Base-by-base conservation (phyloP, 208 protist species). In the Leishmania tropica region DNA sequence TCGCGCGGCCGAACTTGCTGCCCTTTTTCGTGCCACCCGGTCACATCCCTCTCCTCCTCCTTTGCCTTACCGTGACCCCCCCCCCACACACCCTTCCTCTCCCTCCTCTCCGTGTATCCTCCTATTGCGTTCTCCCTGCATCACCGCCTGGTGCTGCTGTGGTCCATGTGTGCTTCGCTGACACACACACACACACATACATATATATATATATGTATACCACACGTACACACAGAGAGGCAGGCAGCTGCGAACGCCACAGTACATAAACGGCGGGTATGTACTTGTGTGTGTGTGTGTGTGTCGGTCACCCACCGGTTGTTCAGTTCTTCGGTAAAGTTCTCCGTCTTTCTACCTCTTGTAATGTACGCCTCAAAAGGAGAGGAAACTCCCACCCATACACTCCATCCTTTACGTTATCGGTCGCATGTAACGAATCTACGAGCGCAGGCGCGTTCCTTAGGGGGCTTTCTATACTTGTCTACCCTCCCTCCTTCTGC, bases 301-400 rank as follows among this genome's bases (percentile, higher is more conserved):
- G 70, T 74, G 45, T 74, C 40, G 11, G 21, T 15, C 45, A 45
- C 65, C 35, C 24, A 71, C 65, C 19, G 17, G 40, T 31, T 11
- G 21, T 48, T 31, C 40, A n/a, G 21, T 28, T 17, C 68, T 48
- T 73, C 24, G 15, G 40, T 70, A 10, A 54, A 17, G 17, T 62
- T 68, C 56, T 47, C 56, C 47, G 79, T 17, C 21, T 80, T 48
- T 45, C 45, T 72, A 76, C 76, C 40, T 80, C 62, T 21, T 31
- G 62, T 67, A 11, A 67, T 40, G 15, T 67, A 67, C 62, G 28
- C 62, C 31, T 40, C 31, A 40, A 40, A 40, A 13, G 31, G 13
- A 67, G 31, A 67, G 3, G 56, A 62, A 62, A 8, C 28, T 0
- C 28, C 24, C 24, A n/a, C 6, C 28, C 28, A 54, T 15, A 13